Evolutionary conservation across 176 grass and related monocot species (phyloP).

Genomic region (Pharus latifolius): DNA sequence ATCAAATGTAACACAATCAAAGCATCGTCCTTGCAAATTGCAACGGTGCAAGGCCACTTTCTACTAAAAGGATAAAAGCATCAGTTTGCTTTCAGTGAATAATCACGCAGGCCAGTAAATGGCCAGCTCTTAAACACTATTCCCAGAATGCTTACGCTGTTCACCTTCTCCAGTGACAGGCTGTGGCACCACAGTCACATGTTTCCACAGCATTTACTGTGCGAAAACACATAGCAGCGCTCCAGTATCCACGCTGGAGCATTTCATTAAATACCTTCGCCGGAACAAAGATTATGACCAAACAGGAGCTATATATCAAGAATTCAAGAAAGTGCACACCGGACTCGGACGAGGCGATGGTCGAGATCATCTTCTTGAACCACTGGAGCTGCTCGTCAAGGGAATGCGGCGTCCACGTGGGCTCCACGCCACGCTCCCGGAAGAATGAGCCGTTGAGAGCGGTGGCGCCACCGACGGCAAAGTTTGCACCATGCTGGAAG

Average conservation of each 20-base stretch:
- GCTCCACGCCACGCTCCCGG: constrained; percentile 38
- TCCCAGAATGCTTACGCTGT: constrained; percentile 11
- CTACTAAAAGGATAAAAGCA: constrained; percentile 7
- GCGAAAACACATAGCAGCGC: not conserved
- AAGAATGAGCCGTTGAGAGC: constrained; percentile 57
- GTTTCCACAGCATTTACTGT: not conserved
- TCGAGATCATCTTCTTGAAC: constrained; percentile 69
- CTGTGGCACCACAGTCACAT: not conserved
- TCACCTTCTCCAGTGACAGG: not conserved
- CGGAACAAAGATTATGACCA: not conserved
- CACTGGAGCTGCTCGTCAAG: constrained; percentile 62
- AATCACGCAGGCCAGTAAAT: not conserved
- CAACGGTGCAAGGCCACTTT: not conserved
- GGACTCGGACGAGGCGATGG: constrained; percentile 22
- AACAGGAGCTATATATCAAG: not conserved
- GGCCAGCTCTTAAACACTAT: not conserved
- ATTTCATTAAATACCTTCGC: not conserved
- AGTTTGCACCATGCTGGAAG: constrained; percentile 70
- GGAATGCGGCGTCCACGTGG: constrained; percentile 53
- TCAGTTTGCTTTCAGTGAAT: not conserved
- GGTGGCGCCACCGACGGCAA: constrained; percentile 70
- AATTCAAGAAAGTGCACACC: constrained; percentile 7
- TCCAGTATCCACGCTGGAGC: not conserved
- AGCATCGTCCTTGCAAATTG: not conserved
- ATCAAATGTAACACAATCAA: not conserved